Conservation (phyloP, 129 eudicot species). For the Gnaphalium uliginosum region DNA sequence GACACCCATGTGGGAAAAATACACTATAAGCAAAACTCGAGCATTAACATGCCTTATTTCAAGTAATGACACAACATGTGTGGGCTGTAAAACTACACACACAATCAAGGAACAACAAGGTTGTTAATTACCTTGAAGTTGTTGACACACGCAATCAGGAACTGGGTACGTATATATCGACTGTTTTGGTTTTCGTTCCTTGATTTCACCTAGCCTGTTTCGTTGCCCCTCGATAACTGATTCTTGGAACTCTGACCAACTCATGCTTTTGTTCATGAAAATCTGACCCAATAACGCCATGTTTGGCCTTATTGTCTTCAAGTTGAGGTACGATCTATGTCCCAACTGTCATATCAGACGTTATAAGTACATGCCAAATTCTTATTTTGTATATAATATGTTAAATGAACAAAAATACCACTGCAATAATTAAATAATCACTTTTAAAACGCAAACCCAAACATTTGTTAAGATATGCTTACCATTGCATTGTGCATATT, state of each 20-base stretch:
- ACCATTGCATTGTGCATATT: constrained; percentile 99
- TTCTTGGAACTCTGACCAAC: constrained; percentile 77
- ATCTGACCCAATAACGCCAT: constrained; percentile 87
- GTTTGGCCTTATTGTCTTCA: constrained; percentile 89
- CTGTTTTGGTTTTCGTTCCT: constrained; percentile 66
- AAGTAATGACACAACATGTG: constrained; percentile 18
- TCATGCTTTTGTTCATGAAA: constrained; percentile 81
- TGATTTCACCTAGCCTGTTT: constrained; percentile 75
- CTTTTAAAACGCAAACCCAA: neutral
- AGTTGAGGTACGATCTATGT: constrained; percentile 68
- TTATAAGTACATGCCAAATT: neutral
- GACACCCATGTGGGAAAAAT: constrained; percentile 37
- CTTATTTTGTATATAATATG: neutral
- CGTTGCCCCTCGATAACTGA: constrained; percentile 75
- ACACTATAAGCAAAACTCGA: constrained; percentile 32
- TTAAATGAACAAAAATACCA: neutral
- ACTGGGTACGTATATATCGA: constrained; percentile 91
- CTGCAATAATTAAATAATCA: neutral
- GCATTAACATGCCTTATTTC: constrained; percentile 2
- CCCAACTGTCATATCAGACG: constrained; percentile 43
- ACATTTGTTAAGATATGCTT: constrained; percentile 9
- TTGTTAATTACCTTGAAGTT: constrained; percentile 33
- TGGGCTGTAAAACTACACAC: constrained; percentile 27
- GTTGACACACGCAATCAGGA: constrained; percentile 97
- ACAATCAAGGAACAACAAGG: neutral